Conservation (phyloP, 1,284 basidiomycete genomes). For the Leccinum subrobustum region DNA sequence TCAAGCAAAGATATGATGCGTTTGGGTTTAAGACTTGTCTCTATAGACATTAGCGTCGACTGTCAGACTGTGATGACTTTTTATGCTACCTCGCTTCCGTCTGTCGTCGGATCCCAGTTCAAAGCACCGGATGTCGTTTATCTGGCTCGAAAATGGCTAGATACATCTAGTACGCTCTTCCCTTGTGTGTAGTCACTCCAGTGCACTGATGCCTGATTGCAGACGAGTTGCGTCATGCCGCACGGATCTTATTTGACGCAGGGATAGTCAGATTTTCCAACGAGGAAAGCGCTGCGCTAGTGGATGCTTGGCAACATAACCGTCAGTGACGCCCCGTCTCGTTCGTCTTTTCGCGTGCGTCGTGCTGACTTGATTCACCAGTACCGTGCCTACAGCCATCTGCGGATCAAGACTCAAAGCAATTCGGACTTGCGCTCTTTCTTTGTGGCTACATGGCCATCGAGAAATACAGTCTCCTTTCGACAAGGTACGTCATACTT, state of each 20-base stretch:
- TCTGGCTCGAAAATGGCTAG: slow-evolving; percentile 75
- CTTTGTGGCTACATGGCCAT: slow-evolving; percentile 83
- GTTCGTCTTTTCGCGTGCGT: neutral
- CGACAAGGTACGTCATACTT: slow-evolving; percentile 53
- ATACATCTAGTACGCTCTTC: slow-evolving; percentile 56
- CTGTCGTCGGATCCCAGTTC: slow-evolving; percentile 56
- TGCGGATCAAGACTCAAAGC: slow-evolving; percentile 50
- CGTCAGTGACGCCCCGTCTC: slow-evolving; percentile 42
- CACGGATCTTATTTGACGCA: slow-evolving; percentile 74
- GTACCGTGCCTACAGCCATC: slow-evolving; percentile 71
- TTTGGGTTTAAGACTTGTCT: neutral
- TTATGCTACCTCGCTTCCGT: slow-evolving; percentile 68
- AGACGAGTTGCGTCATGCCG: slow-evolving; percentile 77
- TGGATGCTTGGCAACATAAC: slow-evolving; percentile 68
- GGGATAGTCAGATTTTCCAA: slow-evolving; percentile 66
- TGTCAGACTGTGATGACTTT: slow-evolving; percentile 75
- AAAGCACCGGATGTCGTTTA: slow-evolving; percentile 68
- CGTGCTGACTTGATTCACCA: slow-evolving; percentile 15
- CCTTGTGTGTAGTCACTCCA: neutral
- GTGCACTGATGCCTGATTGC: slow-evolving; percentile 6
- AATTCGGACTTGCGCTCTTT: slow-evolving; percentile 69
- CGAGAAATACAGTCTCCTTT: slow-evolving; percentile 77
- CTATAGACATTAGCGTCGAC: slow-evolving; percentile 58
- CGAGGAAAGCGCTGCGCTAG: slow-evolving; percentile 57
- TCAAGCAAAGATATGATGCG: slow-evolving; percentile 1